Evolutionary conservation across 2,329 filamentous ascomycete genomes (phyloP).

Genomic region (Ophiostoma australiae): DNA sequence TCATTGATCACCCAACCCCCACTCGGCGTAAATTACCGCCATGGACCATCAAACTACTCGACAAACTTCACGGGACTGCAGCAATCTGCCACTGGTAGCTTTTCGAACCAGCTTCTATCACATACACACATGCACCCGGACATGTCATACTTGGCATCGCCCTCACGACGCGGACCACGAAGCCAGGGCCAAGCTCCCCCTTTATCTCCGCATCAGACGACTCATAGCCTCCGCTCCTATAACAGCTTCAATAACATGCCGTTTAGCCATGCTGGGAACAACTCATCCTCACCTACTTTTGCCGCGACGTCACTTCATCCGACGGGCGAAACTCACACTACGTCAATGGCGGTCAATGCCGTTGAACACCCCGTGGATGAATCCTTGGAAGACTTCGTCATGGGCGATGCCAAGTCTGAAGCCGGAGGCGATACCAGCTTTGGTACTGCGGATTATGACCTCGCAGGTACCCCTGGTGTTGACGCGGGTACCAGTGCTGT

Average conservation of each 20-base stretch:
- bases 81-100: neutral
- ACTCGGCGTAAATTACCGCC: too few species aligned
- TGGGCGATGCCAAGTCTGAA: neutral
- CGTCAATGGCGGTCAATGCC: neutral
- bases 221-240: neutral
- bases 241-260: neutral
- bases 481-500: neutral
- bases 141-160: neutral
- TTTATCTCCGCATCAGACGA: neutral
- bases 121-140: neutral
- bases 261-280: neutral
- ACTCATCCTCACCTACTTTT: neutral
- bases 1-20: neutral
- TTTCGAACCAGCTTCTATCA: neutral
- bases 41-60: neutral
- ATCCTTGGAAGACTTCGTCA: neutral
- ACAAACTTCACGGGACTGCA: neutral
- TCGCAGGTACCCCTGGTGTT: neutral
- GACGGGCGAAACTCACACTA: neutral
- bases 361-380: neutral
- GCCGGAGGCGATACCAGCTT: neutral
- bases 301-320: neutral
- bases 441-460: neutral
- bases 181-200: neutral
- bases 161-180: neutral